phyloP scores from a whole-genome alignment of 2,329 filamentous ascomycete genomes.

The Monilinia aucupariae region DNA sequence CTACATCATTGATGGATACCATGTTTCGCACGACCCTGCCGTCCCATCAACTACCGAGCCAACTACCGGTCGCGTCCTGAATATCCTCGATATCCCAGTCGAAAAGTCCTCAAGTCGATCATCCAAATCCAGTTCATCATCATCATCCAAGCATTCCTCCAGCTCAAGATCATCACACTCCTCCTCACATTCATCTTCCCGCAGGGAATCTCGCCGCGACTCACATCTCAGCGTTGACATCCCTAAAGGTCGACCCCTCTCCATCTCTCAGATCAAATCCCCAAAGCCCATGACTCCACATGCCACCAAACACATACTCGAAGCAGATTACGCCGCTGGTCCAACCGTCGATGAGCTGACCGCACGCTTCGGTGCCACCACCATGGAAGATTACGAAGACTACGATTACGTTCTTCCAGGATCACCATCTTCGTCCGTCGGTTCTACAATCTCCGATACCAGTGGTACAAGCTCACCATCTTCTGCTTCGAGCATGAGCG shows the following conservation, averaged over 20 bases:
- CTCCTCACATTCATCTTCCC: conserved; percentile 41
- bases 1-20: conserved; percentile 99
- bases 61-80: conserved; percentile 92
- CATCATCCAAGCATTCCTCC: conserved; percentile 40
- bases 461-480: conserved; percentile 62
- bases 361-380: conserved; percentile 61
- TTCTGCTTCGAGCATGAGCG: conserved; percentile 66
- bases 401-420: conserved; percentile 54
- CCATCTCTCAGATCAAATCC: conserved; percentile 81
- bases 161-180: conserved; percentile 33
- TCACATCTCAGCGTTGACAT: conserved; percentile 58
- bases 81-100: conserved; percentile 85
- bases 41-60: conserved; percentile 86
- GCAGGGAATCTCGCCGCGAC: conserved; percentile 39
- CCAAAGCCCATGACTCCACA: conserved; percentile 86
- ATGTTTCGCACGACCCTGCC: conserved; percentile 92
- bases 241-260: conserved; percentile 82
- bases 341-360: conserved; percentile 74
- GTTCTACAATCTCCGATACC: conserved; percentile 66
- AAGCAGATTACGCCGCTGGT: conserved; percentile 65
- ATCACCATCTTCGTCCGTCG: conserved; percentile 62
- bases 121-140: conserved; percentile 39
- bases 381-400: conserved; percentile 49
- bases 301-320: conserved; percentile 80
- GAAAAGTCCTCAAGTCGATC: conserved; percentile 45